Evolutionary conservation across 2,329 filamentous ascomycete genomes (phyloP), one percentile per base, ranked within the genome.

Genomic region (Claviceps sp.): DNA sequence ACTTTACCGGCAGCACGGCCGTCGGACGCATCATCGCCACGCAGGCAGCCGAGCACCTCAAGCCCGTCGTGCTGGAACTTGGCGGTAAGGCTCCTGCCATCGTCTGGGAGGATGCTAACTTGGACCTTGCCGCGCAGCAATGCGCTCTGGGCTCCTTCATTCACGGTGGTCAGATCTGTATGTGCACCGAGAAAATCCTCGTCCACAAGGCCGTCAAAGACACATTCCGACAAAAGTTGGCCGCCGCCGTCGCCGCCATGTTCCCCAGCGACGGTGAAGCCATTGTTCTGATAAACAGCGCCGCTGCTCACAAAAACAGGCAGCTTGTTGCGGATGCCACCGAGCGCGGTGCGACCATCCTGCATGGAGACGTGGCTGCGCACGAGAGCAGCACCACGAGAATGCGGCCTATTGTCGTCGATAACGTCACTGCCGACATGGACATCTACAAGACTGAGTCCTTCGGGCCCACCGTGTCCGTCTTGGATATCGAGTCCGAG

Each of bases 1-100:
- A 88, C 69, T 95, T 94, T 67, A 95, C 88, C 0, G 88, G 88
- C 37, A 85, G 79, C 60, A 89, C 87, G 0, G 65, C 65, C 0
- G 83, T 93, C 0, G 88, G 88, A 1, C 76, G 80, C 37, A 84
- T 88, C 61, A 81, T 95, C 53, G 85, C 80, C 9, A 72, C 74
- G 18, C 74, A 79, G 8, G 85, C 85, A 0, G 88, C 84, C 26
- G 79, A 85, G 62, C 70, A 85, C 59, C 72, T 93, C 43, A 95
- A 95, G 72, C 88, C 87, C 0, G 76, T 86, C 1, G 71, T 94
- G 1, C 76, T 94, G 61, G 88, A 95, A 66, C 73, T 95, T 1
- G 88, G 89, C 4, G 88, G 88, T 47, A 95, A 95, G 66, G 84
- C 85, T 0, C 81, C 81, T 0, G 82, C 85, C 2, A 84, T 95